Conservation (phyloP, 371 early-diverging fungal species). For the Mucor ambiguus region DNA sequence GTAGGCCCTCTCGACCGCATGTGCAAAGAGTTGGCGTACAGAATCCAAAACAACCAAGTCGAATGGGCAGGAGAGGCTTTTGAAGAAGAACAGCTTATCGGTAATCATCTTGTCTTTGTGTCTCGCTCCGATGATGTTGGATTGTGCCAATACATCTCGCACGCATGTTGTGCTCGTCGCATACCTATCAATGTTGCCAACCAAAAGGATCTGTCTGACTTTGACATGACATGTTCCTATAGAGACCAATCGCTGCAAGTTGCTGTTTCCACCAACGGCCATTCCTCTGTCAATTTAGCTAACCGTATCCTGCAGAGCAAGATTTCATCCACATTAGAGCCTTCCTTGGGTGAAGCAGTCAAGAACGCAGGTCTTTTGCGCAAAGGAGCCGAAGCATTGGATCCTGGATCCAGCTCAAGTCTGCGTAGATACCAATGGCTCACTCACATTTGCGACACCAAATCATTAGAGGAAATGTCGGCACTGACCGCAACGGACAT, state of each 20-base stretch:
- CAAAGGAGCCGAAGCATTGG: constrained; percentile 49
- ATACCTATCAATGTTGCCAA: constrained; percentile 81
- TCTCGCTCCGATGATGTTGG: constrained; percentile 30
- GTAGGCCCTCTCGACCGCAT: constrained; percentile 42
- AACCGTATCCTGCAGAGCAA: constrained; percentile 64
- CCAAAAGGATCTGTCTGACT: constrained; percentile 74
- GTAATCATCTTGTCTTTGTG: constrained; percentile 29
- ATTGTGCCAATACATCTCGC: constrained; percentile 13
- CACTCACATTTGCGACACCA: constrained; percentile 69
- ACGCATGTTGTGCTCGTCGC: constrained; percentile 51
- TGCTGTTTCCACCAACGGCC: constrained; percentile 78
- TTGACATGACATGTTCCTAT: constrained; percentile 76
- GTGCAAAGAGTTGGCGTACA: constrained; percentile 55
- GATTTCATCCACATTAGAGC: constrained; percentile 56
- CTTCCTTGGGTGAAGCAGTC: constrained; percentile 61
- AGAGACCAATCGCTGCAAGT: constrained; percentile 74
- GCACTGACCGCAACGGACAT: constrained; percentile 57
- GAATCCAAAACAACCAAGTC: constrained; percentile 51
- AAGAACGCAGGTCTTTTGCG: constrained; percentile 62
- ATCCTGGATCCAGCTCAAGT: constrained; percentile 52
- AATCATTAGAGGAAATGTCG: constrained; percentile 60
- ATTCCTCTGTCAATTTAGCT: constrained; percentile 66
- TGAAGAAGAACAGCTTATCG: constrained; percentile 11
- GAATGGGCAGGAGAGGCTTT: constrained; percentile 31
- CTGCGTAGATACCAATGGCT: constrained; percentile 71